Evolutionary conservation across 768 basidiomycete genomes (phyloP), one percentile per base, ranked within the genome.

Genomic region (Rhodocollybia butyracea): DNA sequence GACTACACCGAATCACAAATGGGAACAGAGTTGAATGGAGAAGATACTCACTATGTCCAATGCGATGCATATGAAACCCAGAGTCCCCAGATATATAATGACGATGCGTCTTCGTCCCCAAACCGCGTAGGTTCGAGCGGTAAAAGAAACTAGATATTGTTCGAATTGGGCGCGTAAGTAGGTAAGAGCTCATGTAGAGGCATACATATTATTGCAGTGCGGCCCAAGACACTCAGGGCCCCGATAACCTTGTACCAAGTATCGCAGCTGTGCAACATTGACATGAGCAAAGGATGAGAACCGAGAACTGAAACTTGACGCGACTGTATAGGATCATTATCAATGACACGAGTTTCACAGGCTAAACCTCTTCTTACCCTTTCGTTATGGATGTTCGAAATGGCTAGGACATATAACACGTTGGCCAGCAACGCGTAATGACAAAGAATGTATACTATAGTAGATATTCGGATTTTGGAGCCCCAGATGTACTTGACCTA

Each of bases 351-450:
- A n/a, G n/a, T n/a, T n/a, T n/a, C n/a, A n/a, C n/a, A n/a, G n/a
- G n/a, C n/a, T n/a, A n/a, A n/a, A n/a, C n/a, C n/a, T n/a, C n/a
- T n/a, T n/a, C 54, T 46, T 26, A 54, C 50, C 51, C 61, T 61
- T 58, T 60, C 57, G 11, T 59, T 30, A n/a, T 63, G 34, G 43
- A 48, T 54, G 11, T 43, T 27, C 2, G 59, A 46, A 39, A 68
- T 63, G 1, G 64, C 61, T 29, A 68, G 43, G 12, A 67, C 39
- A 47, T 67, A 68, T 4, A 68, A 39, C n/a, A 68, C 40, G 26
- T 67, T 67, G 19, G 64, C 65, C 3, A 63, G 45, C 8, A 69
- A 54, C 5, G 61, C 68, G 54, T 69, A 68, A 32, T 67, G 67
- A 48, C 66, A 62, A 27, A 62, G 59, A 17, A 67, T 55, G 41